Base-by-base conservation (phyloP, 305 asterid genomes). In the Plantago rigida region DNA sequence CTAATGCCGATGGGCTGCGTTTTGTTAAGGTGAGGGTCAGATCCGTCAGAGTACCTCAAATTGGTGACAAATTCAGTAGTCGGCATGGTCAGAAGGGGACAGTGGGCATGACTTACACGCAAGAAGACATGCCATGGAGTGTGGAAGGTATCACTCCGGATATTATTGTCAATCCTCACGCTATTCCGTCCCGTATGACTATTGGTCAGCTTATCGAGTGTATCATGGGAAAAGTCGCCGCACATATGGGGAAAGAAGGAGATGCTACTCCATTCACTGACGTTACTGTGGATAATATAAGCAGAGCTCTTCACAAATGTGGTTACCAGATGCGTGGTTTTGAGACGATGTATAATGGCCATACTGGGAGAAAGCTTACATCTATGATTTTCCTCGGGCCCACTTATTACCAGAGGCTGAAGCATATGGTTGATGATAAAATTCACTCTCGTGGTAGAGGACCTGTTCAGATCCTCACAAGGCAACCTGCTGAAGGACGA, bases 221-320 rank as follows among this genome's bases (percentile, higher is more conserved):
- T 69, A 82, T 89, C 61, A 93, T 93, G 97, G 99, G 97, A 11
- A 93, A 93, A 74, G 99, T 93, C 17, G 99, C 97, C 0, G 97
- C 99, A 0, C 96, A 93, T 63, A 89, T 89, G 97, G 97, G 97
- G 8, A 93, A 84, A 69, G 99, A 93, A 70, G 99, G 99, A 28
- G 99, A 93, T 58, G 95, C 99, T n/a, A 93, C 99, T 48, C 99
- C 99, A 3, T 93, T 89, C 53, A 93, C 99, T 0, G 97, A 93
- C 70, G 96, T 93, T 26, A 93, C 97, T 0, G 97, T 92, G 67
- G 99, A 93, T 62, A 93, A 87, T 69, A 93, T 93, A 55, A 93
- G 99, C 67, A 87, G 77, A 76, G 94, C 97, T 51, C 92, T 93
- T 6, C 97, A 93, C 68, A 87, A 84, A 76, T 93, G 99, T 76